Evolutionary conservation across 2,329 filamentous ascomycete genomes (phyloP).

Genomic region (Grosmannia serpens): DNA sequence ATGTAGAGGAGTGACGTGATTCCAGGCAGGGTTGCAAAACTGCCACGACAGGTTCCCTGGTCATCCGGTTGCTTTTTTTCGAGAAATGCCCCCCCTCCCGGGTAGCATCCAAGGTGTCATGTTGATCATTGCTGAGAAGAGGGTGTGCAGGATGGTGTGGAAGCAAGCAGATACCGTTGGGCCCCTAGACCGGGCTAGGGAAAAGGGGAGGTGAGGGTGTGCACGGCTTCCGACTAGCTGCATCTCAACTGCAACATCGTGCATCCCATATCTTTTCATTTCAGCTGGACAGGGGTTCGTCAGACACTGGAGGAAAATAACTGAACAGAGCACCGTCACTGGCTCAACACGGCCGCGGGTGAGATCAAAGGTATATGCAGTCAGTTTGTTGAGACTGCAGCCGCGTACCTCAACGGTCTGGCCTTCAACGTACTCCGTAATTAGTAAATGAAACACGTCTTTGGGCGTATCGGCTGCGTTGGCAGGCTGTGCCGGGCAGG

Average conservation of each 20-base stretch:
- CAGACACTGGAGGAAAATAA: background rate
- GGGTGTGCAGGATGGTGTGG: background rate
- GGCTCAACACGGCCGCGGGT: background rate
- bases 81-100: background rate
- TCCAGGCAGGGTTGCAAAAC: background rate
- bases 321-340: background rate
- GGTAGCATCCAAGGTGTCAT: no score
- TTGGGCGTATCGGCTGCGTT: background rate
- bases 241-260: background rate
- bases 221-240: background rate
- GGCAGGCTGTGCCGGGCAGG: background rate
- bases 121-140: no score
- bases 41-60: no score
- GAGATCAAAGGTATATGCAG: background rate
- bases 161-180: background rate
- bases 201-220: background rate
- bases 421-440: no score
- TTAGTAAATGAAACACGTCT: background rate
- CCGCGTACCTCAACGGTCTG: background rate
- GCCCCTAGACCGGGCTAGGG: background rate
- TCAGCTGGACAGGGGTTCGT: constrained; percentile 2
- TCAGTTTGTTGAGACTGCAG: background rate
- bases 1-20: background rate
- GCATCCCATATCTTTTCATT: background rate
- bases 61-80: background rate